Evolutionary conservation across 495 filamentous ascomycete species (phyloP), one percentile per base, ranked within the genome.

Genomic region (Penicillium diatomitis): DNA sequence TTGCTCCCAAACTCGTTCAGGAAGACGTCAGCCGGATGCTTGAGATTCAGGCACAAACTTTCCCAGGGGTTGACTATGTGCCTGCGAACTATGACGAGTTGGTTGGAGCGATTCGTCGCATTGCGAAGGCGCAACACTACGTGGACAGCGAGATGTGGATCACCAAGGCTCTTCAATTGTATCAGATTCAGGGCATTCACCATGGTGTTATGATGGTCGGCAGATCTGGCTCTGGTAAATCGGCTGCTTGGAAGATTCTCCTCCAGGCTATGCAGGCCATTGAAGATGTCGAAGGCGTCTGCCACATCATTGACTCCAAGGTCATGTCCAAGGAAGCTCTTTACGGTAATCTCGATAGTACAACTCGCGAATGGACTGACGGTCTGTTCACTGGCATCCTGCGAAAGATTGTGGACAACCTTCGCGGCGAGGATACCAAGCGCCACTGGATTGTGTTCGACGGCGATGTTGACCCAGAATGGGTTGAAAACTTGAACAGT

Each of bases 121-220:
- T 91, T 49, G 92, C 91, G 31, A 75, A 74, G 2, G 89, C 92
- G 57, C 81, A 84, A 52, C 82, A 95, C 57, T 78, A 90, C 27
- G 85, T 95, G 8, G 84, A 90, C 60, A 97, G 83, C 46, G 90
- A 95, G 44, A 83, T 82, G 50, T 99, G 94, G 94, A 90, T 96
- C 77, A 88, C 85, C 38, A 99, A 99, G 74, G 83, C 91, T 41
- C 74, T 97, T 5, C 92, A 99, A 59, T 79, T 99, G 5, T 96
- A 90, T 65, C 92, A 99, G 64, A 99, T 99, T 51, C 92, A 99
- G 67, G 83, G 78, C 44, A 92, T 97, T 38, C 92, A 99, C 57
- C 92, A 99, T 56, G 92, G 92, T 81, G 94, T 99, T 11, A 99
- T 99, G 94, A 96, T 97, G 92, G 92, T 99, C 5, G 92, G 92